phyloP scores from a whole-genome alignment of 2,329 filamentous ascomycete species.

The Trichoderma harzianum region DNA sequence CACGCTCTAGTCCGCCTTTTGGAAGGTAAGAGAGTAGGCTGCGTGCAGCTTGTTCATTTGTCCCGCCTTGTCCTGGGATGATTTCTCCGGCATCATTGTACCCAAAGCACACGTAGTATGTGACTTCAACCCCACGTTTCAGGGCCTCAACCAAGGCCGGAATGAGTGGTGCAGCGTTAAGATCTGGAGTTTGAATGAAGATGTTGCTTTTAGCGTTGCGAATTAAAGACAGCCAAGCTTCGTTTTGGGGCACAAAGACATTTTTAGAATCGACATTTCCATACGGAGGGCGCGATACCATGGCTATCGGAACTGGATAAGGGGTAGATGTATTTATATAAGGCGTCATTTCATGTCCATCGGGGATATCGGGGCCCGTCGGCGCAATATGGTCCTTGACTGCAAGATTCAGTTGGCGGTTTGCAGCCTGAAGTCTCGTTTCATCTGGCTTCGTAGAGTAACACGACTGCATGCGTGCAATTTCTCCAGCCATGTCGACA shows the following conservation, averaged over 20 bases:
- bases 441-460: conserved; percentile 51
- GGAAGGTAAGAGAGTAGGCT: conserved; percentile 56
- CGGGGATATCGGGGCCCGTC: conserved; percentile 51
- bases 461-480: conserved; percentile 57
- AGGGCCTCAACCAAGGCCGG: conserved; percentile 62
- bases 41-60: conserved; percentile 67
- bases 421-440: conserved; percentile 55
- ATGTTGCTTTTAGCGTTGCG: conserved; percentile 59
- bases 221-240: conserved; percentile 67
- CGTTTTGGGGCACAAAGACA: conserved; percentile 68
- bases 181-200: conserved; percentile 76
- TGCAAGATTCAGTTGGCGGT: conserved; percentile 63
- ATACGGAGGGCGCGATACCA: conserved; percentile 67
- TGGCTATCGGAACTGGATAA: conserved; percentile 64
- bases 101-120: conserved; percentile 70
- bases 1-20: conserved; percentile 33
- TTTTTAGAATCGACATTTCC: conserved; percentile 60
- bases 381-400: conserved; percentile 48
- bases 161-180: conserved; percentile 68
- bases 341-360: conserved; percentile 60
- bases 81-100: conserved; percentile 79
- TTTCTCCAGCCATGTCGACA: conserved; percentile 55
- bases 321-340: conserved; percentile 48
- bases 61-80: conserved; percentile 71
- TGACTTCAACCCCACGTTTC: conserved; percentile 64